Evolutionary conservation across 2,329 filamentous ascomycete species (phyloP), one percentile per base, ranked within the genome.

Genomic region (Neopestalotiopsis sp.): DNA sequence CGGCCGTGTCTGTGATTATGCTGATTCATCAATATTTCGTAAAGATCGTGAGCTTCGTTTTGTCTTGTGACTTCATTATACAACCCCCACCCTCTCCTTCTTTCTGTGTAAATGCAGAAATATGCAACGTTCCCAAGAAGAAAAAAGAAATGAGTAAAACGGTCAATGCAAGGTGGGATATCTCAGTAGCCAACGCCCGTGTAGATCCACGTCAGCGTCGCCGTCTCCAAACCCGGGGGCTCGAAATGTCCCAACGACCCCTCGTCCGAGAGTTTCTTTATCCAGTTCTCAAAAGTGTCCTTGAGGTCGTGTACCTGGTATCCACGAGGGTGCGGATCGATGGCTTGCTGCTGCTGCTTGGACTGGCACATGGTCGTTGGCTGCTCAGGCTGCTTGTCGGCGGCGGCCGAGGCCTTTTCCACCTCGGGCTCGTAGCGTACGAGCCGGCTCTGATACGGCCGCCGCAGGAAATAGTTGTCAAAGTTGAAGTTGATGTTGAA

Each of bases 401-500:
- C 24, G 24, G 24, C 24, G 24, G 24, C 24, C 24, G 24, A 28
- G 3, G 24, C 63, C 57, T 73, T 73, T 20, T 72, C 71, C 7
- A 70, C 69, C 61, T 75, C 75, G 20, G 75, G 72, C 4, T 76
- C 74, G 68, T 76, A 77, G 34, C 70, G 65, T 7, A 75, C 74
- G 5, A 78, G 72, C 59, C 72, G 73, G 56, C 73, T 77, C 59
- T 80, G 77, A 67, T 84, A 82, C 6, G 83, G 83, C 3, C 81
- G 79, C 13, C 81, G 79, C 4, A 81, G 78, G 67, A 79, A 80
- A 69, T 81, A 77, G 74, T 81, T 77, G 24, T 84, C 84, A 73
- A 84, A 81, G 74, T 82, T 83, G 69, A 80, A 78, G 68, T 84
- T 83, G 66, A 84, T 81, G 74, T 84, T 83, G 70, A 83, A 84